A percentile compares a stretch with the other conserved stretches of the same genome.
phyloP scores from a whole-genome alignment of 352 stramenopile genomes.

The Ophiocytium majus region DNA sequence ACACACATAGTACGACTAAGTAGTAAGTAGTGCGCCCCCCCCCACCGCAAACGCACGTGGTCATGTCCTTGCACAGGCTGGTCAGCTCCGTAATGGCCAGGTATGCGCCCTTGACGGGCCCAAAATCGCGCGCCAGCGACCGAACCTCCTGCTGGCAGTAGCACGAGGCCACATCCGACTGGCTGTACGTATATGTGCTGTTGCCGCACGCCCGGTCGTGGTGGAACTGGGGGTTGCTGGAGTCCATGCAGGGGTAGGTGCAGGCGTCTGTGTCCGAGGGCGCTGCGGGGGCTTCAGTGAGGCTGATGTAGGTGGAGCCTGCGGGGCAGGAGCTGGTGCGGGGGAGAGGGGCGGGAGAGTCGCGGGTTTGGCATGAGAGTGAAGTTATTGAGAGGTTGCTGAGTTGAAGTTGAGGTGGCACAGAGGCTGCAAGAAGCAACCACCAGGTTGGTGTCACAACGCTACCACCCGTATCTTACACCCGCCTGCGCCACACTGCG shows the following conservation, averaged over 20 bases:
- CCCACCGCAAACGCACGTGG: neutral
- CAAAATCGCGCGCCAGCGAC: neutral
- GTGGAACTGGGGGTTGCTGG: neutral
- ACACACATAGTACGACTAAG: too few species aligned
- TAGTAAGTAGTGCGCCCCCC: too few species aligned
- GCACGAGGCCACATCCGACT: neutral
- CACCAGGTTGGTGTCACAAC: too few species aligned
- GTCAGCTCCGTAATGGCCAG: neutral
- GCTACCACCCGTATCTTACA: too few species aligned
- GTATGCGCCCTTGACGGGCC: slow-evolving; percentile 1
- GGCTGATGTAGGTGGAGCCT: slow-evolving; percentile 7
- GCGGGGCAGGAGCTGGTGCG: neutral
- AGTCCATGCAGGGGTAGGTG: neutral
- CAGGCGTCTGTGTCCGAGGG: neutral
- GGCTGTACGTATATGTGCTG: neutral
- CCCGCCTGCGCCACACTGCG: too few species aligned
- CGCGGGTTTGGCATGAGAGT: too few species aligned
- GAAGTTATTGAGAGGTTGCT: too few species aligned
- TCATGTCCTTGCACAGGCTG: neutral
- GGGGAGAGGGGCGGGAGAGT: too few species aligned
- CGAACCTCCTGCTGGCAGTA: slow-evolving; percentile 15
- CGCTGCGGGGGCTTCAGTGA: neutral
- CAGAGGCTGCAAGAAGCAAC: too few species aligned
- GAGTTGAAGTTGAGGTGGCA: too few species aligned
- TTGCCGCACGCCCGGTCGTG: neutral